Percentiles rank a stretch among this genome's conserved stretches.
Evolutionary conservation across 1,284 basidiomycete genomes (phyloP).

Genomic region (Cryptococcus sp.): DNA sequence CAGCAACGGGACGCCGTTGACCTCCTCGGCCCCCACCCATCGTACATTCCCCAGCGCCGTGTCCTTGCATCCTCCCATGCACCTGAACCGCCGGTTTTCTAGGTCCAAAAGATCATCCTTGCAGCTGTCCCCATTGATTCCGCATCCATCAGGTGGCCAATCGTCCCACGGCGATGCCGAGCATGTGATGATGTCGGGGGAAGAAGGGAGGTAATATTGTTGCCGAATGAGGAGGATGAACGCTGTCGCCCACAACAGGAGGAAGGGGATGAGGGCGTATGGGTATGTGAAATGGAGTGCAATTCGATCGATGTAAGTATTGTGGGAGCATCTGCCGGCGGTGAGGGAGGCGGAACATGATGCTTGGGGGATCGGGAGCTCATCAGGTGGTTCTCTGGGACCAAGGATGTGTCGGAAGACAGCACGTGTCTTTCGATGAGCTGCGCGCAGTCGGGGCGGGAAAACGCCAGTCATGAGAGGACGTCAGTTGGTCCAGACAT

Average conservation of each 20-base stretch:
- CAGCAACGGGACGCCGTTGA: conserved; percentile 34
- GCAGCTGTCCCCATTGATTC: conserved; percentile 33
- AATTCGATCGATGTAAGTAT: conserved; percentile 1
- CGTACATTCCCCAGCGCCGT: conserved; percentile 38
- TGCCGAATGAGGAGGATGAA: conserved; percentile 38
- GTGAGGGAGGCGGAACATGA: conserved; percentile 7
- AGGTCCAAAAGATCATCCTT: conserved; percentile 12
- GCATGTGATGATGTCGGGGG: conserved; percentile 30
- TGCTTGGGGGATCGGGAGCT: conserved; percentile 2
- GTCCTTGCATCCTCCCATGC: conserved; percentile 40
- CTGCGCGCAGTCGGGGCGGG: too few species aligned
- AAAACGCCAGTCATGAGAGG: too few species aligned
- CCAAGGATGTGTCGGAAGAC: conserved; percentile 6
- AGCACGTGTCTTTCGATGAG: not conserved
- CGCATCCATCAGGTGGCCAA: conserved; percentile 45
- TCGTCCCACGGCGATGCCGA: conserved; percentile 31
- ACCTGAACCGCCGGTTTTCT: conserved; percentile 24
- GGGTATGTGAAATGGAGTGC: conserved; percentile 3
- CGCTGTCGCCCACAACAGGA: conserved; percentile 31
- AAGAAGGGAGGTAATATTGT: conserved; percentile 32
- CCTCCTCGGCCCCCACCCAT: conserved; percentile 33
- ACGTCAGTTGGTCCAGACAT: too few species aligned
- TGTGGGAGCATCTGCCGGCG: not conserved
- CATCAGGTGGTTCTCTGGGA: not conserved
- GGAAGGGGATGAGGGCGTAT: conserved; percentile 20